Conservation (phyloP, 495 filamentous ascomycete species). For the Physcia stellaris region DNA sequence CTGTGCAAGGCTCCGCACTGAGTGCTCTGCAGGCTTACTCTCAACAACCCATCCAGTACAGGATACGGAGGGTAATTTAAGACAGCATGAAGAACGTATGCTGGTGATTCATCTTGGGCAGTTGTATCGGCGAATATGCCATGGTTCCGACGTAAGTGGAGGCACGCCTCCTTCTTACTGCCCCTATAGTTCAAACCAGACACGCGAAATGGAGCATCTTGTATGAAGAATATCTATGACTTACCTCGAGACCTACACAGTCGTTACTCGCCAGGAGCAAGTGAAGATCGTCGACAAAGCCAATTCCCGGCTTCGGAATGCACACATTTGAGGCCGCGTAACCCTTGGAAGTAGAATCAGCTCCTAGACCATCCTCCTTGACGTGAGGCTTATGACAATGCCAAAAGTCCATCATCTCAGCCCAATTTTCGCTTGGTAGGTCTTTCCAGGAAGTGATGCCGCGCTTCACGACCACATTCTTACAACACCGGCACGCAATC, state of each 20-base stretch:
- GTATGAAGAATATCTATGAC: too few relatives aligned
- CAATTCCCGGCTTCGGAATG: slow-evolving; percentile 44
- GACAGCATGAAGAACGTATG: too few relatives aligned
- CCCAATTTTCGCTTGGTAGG: slow-evolving; percentile 91
- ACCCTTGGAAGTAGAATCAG: too few relatives aligned
- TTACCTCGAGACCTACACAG: slow-evolving; percentile 41
- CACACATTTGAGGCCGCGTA: slow-evolving; percentile 65
- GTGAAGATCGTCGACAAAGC: slow-evolving; percentile 68
- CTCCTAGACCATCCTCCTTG: slow-evolving; percentile 21
- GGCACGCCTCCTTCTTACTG: slow-evolving; percentile 79
- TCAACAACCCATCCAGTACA: too few relatives aligned
- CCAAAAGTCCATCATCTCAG: slow-evolving; percentile 99
- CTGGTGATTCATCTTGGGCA: slow-evolving; percentile 62
- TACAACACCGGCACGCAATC: slow-evolving; percentile 56
- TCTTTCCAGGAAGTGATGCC: slow-evolving; percentile 65
- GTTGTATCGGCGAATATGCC: slow-evolving; percentile 79
- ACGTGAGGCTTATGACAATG: slow-evolving; percentile 86
- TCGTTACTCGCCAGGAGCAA: slow-evolving; percentile 55
- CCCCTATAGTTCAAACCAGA: slow-evolving; percentile 27
- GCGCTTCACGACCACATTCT: slow-evolving; percentile 17
- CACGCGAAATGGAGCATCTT: neutral
- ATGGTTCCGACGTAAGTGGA: slow-evolving; percentile 36
- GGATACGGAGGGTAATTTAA: slow-evolving; percentile 4
- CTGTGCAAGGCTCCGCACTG: too few relatives aligned
- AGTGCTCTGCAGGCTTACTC: too few relatives aligned